phyloP scores from a whole-genome alignment of 2,329 filamentous ascomycete species.

The Dryadomyces quercivorus region DNA sequence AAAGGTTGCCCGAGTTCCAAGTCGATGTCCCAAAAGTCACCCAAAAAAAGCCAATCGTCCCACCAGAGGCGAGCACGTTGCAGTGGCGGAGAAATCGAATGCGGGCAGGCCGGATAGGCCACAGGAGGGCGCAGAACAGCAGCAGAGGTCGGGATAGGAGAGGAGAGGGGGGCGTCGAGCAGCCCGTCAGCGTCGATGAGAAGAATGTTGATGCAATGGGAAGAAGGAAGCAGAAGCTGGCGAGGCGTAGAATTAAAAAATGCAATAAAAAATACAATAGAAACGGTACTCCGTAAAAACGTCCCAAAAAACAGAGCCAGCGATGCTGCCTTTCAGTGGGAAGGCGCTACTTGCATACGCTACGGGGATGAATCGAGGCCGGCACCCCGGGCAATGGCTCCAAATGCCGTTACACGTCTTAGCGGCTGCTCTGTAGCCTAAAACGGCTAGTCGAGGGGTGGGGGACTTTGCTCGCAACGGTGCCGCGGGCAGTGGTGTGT shows the following conservation, averaged over 20 bases:
- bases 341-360: not conserved
- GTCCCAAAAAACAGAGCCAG: too few species aligned
- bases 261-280: not conserved
- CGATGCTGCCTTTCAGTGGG: not conserved
- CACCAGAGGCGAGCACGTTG: not conserved
- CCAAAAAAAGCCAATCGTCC: not conserved
- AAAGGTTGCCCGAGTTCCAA: not conserved
- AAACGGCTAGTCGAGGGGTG: not conserved
- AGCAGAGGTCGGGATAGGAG: not conserved
- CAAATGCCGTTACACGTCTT: not conserved
- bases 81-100: not conserved
- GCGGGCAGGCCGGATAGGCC: not conserved
- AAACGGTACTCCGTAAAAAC: not conserved
- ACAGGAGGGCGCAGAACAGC: not conserved
- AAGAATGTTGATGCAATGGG: not conserved
- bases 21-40: too few species aligned
- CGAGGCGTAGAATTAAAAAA: not conserved
- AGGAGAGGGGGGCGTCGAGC: too few species aligned
- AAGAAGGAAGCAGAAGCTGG: not conserved
- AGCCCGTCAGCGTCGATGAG: too few species aligned
- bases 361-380: not conserved
- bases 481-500: not conserved
- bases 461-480: too few species aligned
- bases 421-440: not conserved
- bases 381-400: not conserved